Evolutionary conservation across 2,329 filamentous ascomycete species (phyloP).

Genomic region (Apiospora marii): DNA sequence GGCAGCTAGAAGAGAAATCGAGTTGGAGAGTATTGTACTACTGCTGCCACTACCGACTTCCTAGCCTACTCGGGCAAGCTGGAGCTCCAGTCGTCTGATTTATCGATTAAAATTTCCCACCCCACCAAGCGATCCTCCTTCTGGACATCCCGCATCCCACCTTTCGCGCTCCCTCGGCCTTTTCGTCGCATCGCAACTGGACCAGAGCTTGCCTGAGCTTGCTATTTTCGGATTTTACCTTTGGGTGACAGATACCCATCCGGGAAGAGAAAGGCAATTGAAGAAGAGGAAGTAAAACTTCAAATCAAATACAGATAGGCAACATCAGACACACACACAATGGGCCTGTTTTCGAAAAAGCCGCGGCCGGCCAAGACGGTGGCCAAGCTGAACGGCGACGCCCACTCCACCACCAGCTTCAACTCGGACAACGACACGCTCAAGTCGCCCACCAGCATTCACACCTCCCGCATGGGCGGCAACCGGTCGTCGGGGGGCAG

Average conservation of each 20-base stretch:
- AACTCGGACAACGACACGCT: conserved; percentile 26
- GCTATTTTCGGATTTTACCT: conserved; percentile 5
- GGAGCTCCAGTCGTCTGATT: not conserved
- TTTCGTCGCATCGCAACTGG: conserved; percentile 16
- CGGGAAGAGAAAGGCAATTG: not conserved
- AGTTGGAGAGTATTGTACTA: not conserved
- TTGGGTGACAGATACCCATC: not conserved
- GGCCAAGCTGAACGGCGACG: conserved; percentile 26
- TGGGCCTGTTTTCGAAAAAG: conserved; percentile 31
- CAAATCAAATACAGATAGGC: not conserved
- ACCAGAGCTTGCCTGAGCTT: not conserved
- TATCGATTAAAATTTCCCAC: conserved; percentile 21
- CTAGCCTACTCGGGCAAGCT: not conserved
- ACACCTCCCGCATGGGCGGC: conserved; percentile 17
- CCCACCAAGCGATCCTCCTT: conserved; percentile 15
- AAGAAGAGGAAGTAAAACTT: not conserved
- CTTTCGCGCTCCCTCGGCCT: conserved; percentile 5
- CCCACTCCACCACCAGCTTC: conserved; percentile 29
- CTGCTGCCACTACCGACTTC: not conserved
- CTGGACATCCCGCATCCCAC: conserved; percentile 17
- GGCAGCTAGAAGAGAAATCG: not conserved
- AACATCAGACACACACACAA: not conserved
- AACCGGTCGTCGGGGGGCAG: conserved; percentile 26
- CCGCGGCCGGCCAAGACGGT: conserved; percentile 28
- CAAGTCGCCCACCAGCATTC: conserved; percentile 26